phyloP scores from a whole-genome alignment of 202 grass and related monocot genomes.

The Panicum virgatum region DNA sequence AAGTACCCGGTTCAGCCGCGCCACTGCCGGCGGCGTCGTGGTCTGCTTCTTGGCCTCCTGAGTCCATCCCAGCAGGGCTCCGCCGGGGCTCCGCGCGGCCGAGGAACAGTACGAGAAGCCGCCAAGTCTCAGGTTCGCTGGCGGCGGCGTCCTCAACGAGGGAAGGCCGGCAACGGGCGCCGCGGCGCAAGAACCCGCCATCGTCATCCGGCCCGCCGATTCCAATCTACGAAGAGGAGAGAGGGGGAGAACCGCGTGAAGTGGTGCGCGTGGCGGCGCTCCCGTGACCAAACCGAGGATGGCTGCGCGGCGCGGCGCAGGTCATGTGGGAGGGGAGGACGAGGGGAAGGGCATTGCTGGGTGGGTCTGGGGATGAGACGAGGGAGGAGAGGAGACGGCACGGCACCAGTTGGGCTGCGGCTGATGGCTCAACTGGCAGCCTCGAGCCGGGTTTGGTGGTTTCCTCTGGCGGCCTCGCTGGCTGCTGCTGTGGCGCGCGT shows the following conservation, averaged over 20 bases:
- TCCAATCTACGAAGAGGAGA: not conserved
- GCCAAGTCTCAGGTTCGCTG: not conserved
- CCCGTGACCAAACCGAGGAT: not conserved
- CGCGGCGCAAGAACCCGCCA: slow-evolving; percentile 31
- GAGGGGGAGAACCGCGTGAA: not conserved
- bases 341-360: slow-evolving; percentile 12
- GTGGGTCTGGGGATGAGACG: slow-evolving; percentile 18
- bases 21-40: not conserved
- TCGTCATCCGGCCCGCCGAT: slow-evolving; percentile 3
- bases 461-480: slow-evolving; percentile 29
- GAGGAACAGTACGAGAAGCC: not conserved
- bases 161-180: slow-evolving; percentile 1
- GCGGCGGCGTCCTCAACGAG: slow-evolving; percentile 9
- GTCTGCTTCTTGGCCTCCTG: not conserved
- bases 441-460: not conserved
- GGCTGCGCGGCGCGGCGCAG: slow-evolving; percentile 10
- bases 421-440: slow-evolving; percentile 9
- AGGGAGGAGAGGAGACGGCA: slow-evolving; percentile 3
- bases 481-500: slow-evolving; percentile 7
- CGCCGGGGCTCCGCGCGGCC: not conserved
- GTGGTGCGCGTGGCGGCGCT: slow-evolving; percentile 1
- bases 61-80: not conserved
- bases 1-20: slow-evolving; percentile 29
- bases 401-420: slow-evolving; percentile 13
- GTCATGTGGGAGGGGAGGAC: slow-evolving; percentile 27